Conservation (phyloP, 2,329 filamentous ascomycete genomes). For the Botrytis pseudocinerea region DNA sequence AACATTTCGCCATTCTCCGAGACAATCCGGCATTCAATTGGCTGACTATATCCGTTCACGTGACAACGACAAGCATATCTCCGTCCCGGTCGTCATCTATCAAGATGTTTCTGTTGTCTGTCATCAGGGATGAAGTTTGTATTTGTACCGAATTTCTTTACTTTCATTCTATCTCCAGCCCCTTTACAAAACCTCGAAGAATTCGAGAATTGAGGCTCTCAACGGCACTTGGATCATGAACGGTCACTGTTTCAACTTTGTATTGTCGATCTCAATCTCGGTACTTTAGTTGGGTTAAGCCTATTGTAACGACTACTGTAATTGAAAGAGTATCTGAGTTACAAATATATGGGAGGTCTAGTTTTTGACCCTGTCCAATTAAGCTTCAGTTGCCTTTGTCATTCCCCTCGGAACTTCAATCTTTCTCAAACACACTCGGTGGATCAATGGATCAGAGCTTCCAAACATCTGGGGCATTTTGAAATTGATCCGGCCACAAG, state of each 20-base stretch:
- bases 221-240: not conserved
- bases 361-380: not conserved
- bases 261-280: not conserved
- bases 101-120: not conserved
- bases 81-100: not conserved
- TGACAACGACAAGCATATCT: not conserved
- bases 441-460: not conserved
- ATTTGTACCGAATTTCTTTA: not conserved
- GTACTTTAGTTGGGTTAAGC: not conserved
- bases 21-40: not conserved
- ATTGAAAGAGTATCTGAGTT: not conserved
- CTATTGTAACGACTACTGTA: not conserved
- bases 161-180: not conserved
- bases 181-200: not conserved
- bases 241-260: not conserved
- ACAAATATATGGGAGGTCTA: not conserved
- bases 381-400: not conserved
- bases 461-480: not conserved
- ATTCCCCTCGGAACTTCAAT: not conserved
- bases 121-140: not conserved
- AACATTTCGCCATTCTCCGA: slow-evolving; percentile 7
- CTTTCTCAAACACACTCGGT: slow-evolving; percentile 6
- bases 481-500: too few relatives aligned
- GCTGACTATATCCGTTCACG: not conserved
- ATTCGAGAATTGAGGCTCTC: not conserved